Base-by-base conservation (phyloP, 2,329 filamentous ascomycete genomes). In the Diaporthe eres region DNA sequence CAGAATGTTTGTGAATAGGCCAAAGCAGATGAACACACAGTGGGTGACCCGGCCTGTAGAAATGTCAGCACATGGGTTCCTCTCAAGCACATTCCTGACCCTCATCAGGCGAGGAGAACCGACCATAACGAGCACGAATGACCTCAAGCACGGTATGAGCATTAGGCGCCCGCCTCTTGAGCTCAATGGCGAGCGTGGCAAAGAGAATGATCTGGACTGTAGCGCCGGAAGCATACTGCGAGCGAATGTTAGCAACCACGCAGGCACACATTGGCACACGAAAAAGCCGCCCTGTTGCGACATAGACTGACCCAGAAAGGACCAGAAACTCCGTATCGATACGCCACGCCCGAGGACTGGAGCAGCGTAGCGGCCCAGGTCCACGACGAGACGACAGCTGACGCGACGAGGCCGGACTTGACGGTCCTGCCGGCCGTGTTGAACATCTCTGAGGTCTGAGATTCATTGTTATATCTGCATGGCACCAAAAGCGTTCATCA, bases 381-480 rank as follows among this genome's bases (percentile, higher is more conserved):
- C 95, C 96, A 98, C 7, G 93, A 95, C 22, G 94, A 96, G 4
- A 98, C 95, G n/a, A 98, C 95, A 22, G 95, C 95, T 7, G 94
- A 94, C 15, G 94, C 94, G 0, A 98, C 95, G 19, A 98, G 88
- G 58, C 95, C 96, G 12, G 94, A 95, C 82, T 98, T 98, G 79
- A 98, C 94, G 1, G 94, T 95, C 77, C 96, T 89, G 25, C 95
- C 95, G 68, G 95, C 95, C 0, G 95, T 98, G 78, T 90, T 95
- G 88, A 98, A 98, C 91, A 95, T 97, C 85, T 98, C 95, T 0
- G 94, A 96, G 0, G 96, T 98, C 83, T 98, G 95, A 4, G 96
- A 87, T 83, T 97, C 95, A 68, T 82, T 79, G 74, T 87, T 87
- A 79, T 87, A 87, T 10, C 60, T 65, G 17, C 6, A 15, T 7